Evolutionary conservation across 2,329 filamentous ascomycete genomes (phyloP).

Genomic region (Colletotrichum gigasporum): DNA sequence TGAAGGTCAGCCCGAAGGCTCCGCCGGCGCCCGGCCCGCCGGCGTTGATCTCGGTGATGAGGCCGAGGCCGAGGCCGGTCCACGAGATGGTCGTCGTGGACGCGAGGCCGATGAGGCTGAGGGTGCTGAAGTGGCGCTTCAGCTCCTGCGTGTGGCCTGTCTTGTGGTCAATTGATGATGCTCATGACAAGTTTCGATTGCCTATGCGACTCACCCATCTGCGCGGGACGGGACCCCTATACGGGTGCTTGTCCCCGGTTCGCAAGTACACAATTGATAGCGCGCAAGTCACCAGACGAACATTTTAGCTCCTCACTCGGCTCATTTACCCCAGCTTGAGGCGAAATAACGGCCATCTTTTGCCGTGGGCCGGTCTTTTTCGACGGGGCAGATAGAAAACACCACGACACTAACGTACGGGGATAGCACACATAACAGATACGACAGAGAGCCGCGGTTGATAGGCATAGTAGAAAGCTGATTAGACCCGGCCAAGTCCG

Average conservation of each 20-base stretch:
- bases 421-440: neutral
- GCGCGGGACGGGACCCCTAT: constrained; percentile 37
- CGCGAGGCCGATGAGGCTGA: constrained; percentile 57
- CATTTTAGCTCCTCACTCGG: neutral
- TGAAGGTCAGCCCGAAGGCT: constrained; percentile 51
- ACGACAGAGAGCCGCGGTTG: constrained; percentile 7
- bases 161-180: neutral
- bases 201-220: constrained; percentile 46
- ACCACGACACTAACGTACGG: neutral
- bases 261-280: constrained; percentile 29
- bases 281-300: constrained; percentile 8
- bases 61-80: constrained; percentile 54
- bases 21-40: constrained; percentile 56
- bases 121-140: constrained; percentile 55
- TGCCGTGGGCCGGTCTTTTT: constrained; percentile 2
- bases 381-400: neutral
- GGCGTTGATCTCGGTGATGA: constrained; percentile 57
- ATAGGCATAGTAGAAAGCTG: neutral
- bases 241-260: constrained; percentile 3
- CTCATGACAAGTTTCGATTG: too few species aligned
- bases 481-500: constrained; percentile 20
- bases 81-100: constrained; percentile 61
- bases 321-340: neutral
- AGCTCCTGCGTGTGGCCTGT: constrained; percentile 59
- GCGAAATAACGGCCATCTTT: constrained; percentile 7